Base-by-base conservation (phyloP, 2,329 filamentous ascomycete species). In the Blastomyces emzantsi region DNA sequence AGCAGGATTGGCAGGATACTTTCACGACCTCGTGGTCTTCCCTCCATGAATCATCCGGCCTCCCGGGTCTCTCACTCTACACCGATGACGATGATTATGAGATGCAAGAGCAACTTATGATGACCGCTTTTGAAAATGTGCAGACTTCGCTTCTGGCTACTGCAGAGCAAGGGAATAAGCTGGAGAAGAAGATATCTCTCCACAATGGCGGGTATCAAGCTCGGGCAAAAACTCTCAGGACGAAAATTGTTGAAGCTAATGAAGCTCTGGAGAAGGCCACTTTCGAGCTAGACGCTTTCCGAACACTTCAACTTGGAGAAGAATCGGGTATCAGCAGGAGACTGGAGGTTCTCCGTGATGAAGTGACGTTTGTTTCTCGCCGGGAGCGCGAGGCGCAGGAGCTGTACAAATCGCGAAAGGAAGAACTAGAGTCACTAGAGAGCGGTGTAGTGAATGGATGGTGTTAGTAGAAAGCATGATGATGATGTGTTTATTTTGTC, bases 381-480 rank as follows among this genome's bases (percentile, higher is more conserved):
- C 82, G 93, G 66, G 93, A 97, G 79, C 83, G 92, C 64, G 91
- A 97, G 77, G 92, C 91, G 7, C 94, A 99, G 77, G 92, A 97
- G 67, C 74, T 88, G 70, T 99, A 94, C 73, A 84, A 90, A 69
- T 80, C 78, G 67, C 84, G 86, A 64, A 90, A 84, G 76, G 90
- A 92, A 57, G 94, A 97, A 80, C 75, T 97, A 68, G 85, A 87
- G 58, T 79, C 77, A 62, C 77, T 96, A 68, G 71, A 69, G 22
- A 70, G 67, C 13, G 70, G 68, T 1, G 69, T 65, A 43, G 72
- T 76, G 36, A 77, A 78, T 69, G 76, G 75, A 19, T 76, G 74
- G 74, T 71, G 76, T 68, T 76, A 51, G 45, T 36, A 17, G 60
- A 19, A 56, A 30, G 25, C 3, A 58, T 43, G 36, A 25, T 13